These are phyloP conservation scores for Leccinum solheimii DNA, from an alignment of 1,284 basidiomycete genomes.

Conservation along the genomic window DNA sequence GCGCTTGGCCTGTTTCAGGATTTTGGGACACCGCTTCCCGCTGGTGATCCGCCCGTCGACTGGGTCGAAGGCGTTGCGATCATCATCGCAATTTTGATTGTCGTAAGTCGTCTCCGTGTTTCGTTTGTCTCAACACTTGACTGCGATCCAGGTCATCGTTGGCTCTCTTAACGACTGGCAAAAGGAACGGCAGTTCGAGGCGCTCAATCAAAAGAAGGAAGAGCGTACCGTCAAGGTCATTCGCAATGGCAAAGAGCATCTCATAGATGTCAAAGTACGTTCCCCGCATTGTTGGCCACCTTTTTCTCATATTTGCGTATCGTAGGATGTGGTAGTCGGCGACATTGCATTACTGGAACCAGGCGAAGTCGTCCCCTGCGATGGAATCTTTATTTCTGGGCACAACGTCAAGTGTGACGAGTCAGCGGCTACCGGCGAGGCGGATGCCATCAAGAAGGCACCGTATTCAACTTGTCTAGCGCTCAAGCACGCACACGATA, in stretches of 20 bases:
- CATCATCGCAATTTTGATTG: no score
- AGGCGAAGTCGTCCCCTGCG: constrained; percentile 94
- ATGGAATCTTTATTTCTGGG: constrained; percentile 90
- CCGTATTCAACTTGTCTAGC: constrained; percentile 77
- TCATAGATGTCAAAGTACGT: constrained; percentile 78
- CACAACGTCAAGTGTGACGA: constrained; percentile 97
- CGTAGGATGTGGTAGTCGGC: no score
- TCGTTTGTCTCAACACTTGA: no score
- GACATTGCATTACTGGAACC: constrained; percentile 38
- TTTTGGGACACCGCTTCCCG: no score
- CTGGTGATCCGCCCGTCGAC: no score
- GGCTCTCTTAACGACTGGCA: no score
- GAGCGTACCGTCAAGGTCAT: constrained; percentile 74
- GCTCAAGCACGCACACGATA: constrained; percentile 35
- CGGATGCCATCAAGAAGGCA: constrained; percentile 91
- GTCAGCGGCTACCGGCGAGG: constrained; percentile 94
- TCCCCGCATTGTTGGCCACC: not conserved
- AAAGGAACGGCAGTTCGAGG: no score
- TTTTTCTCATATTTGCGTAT: not conserved
- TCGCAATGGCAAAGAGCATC: constrained; percentile 76
- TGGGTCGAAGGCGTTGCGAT: no score
- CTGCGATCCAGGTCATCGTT: no score
- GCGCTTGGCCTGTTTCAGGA: no score
- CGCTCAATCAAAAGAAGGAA: no score
- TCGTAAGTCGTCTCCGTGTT: no score